Evolutionary conservation across 2,329 filamentous ascomycete genomes (phyloP), one percentile per base, ranked within the genome.

Genomic region (Neofusicoccum kwambonambiense): DNA sequence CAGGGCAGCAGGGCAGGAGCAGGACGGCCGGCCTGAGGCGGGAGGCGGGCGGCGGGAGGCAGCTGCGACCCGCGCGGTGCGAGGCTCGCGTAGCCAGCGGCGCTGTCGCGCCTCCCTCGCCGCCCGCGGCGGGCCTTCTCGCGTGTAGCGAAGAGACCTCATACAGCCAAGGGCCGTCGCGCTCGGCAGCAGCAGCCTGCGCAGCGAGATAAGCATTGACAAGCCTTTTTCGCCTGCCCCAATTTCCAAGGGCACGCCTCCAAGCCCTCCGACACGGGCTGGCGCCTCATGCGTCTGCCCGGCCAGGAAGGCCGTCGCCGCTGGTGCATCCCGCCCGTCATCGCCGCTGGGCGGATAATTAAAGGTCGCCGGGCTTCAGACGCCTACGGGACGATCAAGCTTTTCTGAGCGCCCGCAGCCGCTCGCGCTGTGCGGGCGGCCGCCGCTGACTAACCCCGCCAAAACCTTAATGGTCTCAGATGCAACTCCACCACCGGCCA

Each of bases 391-490:
- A 44, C 58, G 58, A 62, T 62, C 58, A 60, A 27, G 56, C 58
- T 51, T 62, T 51, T 42, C 8, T 37, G 51, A 11, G 52, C 52
- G 52, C 15, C 15, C 13, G 52, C 37, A 19, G 19, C 13, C 22
- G 22, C 22, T 22, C 22, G 22, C 22, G 22, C 22, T 22, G 22
- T 34, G 54, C 27, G 49, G 12, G 61, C 22, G 61, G 41, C 35
- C 37, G 27, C 27, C 41, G 37, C 62, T 64, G 49, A 64, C 62
- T 54, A 57, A 64, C 31, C 9, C 13, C 17, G n/a, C 54, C 64
- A 62, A 66, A 65, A 68, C 63, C 69, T 39, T 57, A 64, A 69
- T 68, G 70, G 66, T 69, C 70, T 74, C 69, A 71, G 51, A 45
- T 60, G 64, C 15, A 64, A 54, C 66, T 69, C 69, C 69, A 65